phyloP scores from a whole-genome alignment of 495 filamentous ascomycete species.

The Hypoxylon fragiforme region DNA sequence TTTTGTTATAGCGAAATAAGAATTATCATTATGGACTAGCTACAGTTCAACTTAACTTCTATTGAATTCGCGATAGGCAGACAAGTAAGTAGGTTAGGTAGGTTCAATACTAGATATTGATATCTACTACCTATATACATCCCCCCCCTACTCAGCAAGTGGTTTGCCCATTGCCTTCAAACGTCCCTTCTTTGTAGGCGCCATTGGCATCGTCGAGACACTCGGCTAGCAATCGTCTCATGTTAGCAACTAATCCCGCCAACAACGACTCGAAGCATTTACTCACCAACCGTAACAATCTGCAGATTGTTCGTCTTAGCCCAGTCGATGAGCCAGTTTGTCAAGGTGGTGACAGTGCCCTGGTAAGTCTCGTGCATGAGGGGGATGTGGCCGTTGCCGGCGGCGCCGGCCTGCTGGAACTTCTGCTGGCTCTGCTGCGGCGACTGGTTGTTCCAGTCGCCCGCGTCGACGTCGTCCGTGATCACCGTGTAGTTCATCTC shows the following conservation, averaged over 20 bases:
- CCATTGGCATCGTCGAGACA: constrained; percentile 52
- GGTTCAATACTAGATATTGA: too few species aligned
- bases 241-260: constrained; percentile 21
- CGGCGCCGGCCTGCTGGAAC: constrained; percentile 50
- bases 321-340: constrained; percentile 58
- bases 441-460: constrained; percentile 56
- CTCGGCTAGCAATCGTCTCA: constrained; percentile 42
- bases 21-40: too few species aligned
- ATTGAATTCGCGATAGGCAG: background rate
- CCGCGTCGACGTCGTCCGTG: constrained; percentile 56
- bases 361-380: constrained; percentile 60
- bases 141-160: constrained; percentile 31
- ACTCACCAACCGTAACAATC: constrained; percentile 56
- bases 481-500: constrained; percentile 57
- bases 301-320: constrained; percentile 54
- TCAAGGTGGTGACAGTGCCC: constrained; percentile 50
- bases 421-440: constrained; percentile 47
- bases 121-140: too few species aligned
- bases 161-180: constrained; percentile 31
- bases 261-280: background rate
- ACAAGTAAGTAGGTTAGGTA: too few species aligned
- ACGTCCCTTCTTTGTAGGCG: constrained; percentile 49
- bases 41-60: background rate
- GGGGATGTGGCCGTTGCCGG: constrained; percentile 55
- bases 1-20: too few species aligned